Evolutionary conservation across 192 early-diverging fungal genomes (phyloP).

Genomic region (Podochytrium sp.): DNA sequence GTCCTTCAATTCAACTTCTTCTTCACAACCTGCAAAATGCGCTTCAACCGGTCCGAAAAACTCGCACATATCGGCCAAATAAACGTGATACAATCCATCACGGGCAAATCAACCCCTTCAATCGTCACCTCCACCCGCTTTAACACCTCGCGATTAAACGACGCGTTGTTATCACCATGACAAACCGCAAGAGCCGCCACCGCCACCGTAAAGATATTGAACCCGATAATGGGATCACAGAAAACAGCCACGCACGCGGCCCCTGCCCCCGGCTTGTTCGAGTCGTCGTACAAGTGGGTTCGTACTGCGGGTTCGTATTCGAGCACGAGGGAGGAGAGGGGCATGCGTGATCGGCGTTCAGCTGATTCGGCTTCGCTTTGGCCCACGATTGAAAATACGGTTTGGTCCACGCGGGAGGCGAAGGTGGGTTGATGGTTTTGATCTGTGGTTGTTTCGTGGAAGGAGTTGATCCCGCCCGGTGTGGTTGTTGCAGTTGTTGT

Average conservation of each 20-base stretch:
- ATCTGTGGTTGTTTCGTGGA: neutral
- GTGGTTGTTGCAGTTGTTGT: neutral
- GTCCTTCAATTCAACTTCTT: too few relatives aligned
- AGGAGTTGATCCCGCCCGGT: neutral
- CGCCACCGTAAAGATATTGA: slow-evolving; percentile 25
- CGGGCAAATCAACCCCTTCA: slow-evolving; percentile 12
- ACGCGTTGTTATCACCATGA: neutral
- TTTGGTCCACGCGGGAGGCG: slow-evolving; percentile 1
- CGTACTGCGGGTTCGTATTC: neutral
- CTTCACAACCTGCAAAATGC: neutral
- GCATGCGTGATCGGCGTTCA: neutral
- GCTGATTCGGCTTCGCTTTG: neutral
- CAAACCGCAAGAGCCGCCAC: slow-evolving; percentile 19
- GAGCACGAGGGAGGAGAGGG: neutral
- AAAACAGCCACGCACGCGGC: neutral
- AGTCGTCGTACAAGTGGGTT: neutral
- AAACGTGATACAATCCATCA: slow-evolving; percentile 13
- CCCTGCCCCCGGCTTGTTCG: neutral
- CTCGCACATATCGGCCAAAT: slow-evolving; percentile 21
- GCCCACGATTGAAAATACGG: neutral
- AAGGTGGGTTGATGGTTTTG: neutral
- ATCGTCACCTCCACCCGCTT: neutral
- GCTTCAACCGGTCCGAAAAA: slow-evolving; percentile 8
- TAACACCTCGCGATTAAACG: slow-evolving; percentile 7
- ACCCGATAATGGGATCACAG: slow-evolving; percentile 11